Evolutionary conservation across 805 yeast genomes (phyloP), one percentile per base, ranked within the genome.

Genomic region (Candida sphagnicola): DNA sequence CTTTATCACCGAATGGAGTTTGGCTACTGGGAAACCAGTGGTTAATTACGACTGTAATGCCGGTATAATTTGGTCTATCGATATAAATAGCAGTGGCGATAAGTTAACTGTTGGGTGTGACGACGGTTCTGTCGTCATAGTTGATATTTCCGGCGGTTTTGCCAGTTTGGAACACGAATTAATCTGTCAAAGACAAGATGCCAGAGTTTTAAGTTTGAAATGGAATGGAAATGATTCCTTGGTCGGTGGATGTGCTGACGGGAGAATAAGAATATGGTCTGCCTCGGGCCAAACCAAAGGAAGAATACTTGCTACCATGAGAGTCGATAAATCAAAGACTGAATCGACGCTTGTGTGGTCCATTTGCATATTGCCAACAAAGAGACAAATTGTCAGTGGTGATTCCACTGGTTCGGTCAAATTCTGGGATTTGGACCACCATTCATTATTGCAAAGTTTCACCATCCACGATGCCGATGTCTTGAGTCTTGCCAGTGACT

Each of bases 221-320:
- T 93, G 96, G 95, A 74, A 74, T 42, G 75, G 72, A 14, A 72
- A 82, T 47, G 75, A 75, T 5, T 65, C 71, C 44, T 65, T 93
- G 25, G 77, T 88, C 28, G 97, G 96, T 35, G 99, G 99, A 10
- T 93, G 98, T 61, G 86, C 96, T 1, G 98, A 93, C 60, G 99
- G 96, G 16, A 76, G 86, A 54, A 74, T 93, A 26, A 77, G 96
- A 56, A 79, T 85, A 33, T 93, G 98, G 97, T 65, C 75, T 12
- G 59, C 70, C 12, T 52, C 54, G 1, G 54, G 52, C n/a, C 70
- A 61, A 5, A 58, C 62, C 21, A 75, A 69, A 42, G 89, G 93
- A 15, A 73, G 95, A 50, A 61, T 91, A n/a, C 48, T 85, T 13
- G 80, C 85, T 17, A 82, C 95, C 2, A 80, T 93, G 86, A 81